These are phyloP conservation scores for Aspergillus candidus DNA, from an alignment of 2,329 filamentous ascomycete genomes.

Conservation along the genomic window DNA sequence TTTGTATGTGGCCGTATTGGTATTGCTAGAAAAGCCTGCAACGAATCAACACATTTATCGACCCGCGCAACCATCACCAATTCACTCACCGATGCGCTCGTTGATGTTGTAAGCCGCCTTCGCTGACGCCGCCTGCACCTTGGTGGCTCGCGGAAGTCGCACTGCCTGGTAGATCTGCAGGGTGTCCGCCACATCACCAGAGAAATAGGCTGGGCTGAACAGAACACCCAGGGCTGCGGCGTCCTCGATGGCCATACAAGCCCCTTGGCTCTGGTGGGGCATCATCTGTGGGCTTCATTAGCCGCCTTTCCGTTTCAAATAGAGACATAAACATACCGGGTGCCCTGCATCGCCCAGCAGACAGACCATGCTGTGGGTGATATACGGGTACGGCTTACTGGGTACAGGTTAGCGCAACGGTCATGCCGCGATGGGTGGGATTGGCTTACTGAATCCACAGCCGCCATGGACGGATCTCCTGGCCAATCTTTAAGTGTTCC, in stretches of 20 bases:
- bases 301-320: not conserved
- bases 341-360: constrained; percentile 62
- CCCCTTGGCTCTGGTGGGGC: constrained; percentile 64
- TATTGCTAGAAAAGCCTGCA: constrained; percentile 58
- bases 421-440: not conserved
- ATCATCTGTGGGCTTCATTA: constrained; percentile 47
- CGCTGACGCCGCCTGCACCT: constrained; percentile 53
- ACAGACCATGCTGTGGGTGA: constrained; percentile 48
- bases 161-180: constrained; percentile 50
- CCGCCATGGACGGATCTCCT: constrained; percentile 60
- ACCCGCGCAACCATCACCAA: constrained; percentile 5
- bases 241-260: constrained; percentile 64
- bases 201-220: constrained; percentile 47
- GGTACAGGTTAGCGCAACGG: not conserved
- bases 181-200: constrained; percentile 44
- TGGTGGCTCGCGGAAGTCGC: constrained; percentile 49
- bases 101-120: constrained; percentile 58
- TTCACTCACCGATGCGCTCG: constrained; percentile 50
- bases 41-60: not conserved
- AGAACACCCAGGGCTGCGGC: constrained; percentile 58
- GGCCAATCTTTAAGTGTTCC: constrained; percentile 53
- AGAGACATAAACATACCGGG: constrained; percentile 40
- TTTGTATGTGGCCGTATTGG: constrained; percentile 51
- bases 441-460: constrained; percentile 51
- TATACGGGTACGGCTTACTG: constrained; percentile 52